Conservation (phyloP, 108 stramenopile genomes). For the Skeletonema potamos region DNA sequence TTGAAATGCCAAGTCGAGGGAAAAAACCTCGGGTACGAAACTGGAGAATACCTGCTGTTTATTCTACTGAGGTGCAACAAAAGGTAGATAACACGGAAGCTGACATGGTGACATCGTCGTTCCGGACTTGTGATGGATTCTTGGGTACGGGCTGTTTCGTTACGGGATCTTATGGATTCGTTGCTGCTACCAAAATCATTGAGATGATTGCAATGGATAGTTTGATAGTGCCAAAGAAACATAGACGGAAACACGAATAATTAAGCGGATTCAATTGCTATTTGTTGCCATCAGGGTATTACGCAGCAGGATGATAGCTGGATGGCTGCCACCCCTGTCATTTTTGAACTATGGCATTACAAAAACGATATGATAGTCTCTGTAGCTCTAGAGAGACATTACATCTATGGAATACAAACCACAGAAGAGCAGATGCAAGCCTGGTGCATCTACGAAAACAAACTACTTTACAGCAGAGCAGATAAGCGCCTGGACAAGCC, state of each 20-base stretch:
- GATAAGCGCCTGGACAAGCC: no score
- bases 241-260: neutral
- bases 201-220: constrained; percentile 77
- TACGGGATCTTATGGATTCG: constrained; percentile 79
- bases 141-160: constrained; percentile 84
- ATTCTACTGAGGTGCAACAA: constrained; percentile 66
- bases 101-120: constrained; percentile 36
- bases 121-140: constrained; percentile 75
- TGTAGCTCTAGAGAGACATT: neutral
- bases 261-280: neutral
- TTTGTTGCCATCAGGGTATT: no score
- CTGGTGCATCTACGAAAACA: no score
- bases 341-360: neutral
- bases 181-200: constrained; percentile 66
- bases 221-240: constrained; percentile 51
- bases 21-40: constrained; percentile 40
- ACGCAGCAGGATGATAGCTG: neutral
- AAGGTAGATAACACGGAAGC: constrained; percentile 9
- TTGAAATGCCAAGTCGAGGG: constrained; percentile 19
- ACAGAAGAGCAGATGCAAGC: no score
- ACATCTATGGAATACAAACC: no score
- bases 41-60: constrained; percentile 75
- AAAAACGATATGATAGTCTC: neutral
- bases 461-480: no score
- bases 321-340: no score